Evolutionary conservation across 208 protist species (phyloP).

Genomic region (Crithidia bombi): DNA sequence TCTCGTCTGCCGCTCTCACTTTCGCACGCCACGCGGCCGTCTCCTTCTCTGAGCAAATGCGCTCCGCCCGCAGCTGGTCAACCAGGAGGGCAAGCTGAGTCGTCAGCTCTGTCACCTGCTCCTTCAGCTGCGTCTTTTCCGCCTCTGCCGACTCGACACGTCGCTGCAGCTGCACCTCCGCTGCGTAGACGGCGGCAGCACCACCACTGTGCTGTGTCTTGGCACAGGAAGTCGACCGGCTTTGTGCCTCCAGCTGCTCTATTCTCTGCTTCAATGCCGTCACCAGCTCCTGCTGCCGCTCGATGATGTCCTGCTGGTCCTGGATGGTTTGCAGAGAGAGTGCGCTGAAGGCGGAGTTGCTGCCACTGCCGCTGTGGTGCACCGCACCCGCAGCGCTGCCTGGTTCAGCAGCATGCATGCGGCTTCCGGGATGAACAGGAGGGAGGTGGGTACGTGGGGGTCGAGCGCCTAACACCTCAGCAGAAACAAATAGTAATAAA

Average conservation of each 20-base stretch:
- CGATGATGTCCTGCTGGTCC: slow-evolving; percentile 79
- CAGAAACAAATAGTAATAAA: too few relatives aligned
- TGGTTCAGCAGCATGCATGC: not conserved
- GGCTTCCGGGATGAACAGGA: too few relatives aligned
- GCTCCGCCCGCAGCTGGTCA: not conserved
- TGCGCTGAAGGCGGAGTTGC: slow-evolving; percentile 6
- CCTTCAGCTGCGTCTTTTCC: slow-evolving; percentile 13
- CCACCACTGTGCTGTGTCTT: not conserved
- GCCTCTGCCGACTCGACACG: slow-evolving; percentile 5
- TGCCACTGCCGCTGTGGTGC: not conserved
- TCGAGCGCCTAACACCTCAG: too few relatives aligned
- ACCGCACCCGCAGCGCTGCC: not conserved
- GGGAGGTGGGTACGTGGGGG: too few relatives aligned
- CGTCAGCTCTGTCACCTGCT: slow-evolving; percentile 4
- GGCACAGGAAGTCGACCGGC: not conserved
- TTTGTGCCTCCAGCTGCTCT: slow-evolving; percentile 29
- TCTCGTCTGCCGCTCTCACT: not conserved
- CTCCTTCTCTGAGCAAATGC: not conserved
- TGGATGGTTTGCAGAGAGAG: slow-evolving; percentile 65
- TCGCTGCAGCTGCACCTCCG: slow-evolving; percentile 17
- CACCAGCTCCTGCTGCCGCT: slow-evolving; percentile 62
- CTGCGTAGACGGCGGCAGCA: not conserved
- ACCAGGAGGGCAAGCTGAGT: not conserved
- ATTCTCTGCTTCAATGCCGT: slow-evolving; percentile 49
- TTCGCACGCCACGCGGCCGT: not conserved